Base-by-base conservation (phyloP, 805 yeast genomes). In the Cyberlindnera xishuangbannaensis region DNA sequence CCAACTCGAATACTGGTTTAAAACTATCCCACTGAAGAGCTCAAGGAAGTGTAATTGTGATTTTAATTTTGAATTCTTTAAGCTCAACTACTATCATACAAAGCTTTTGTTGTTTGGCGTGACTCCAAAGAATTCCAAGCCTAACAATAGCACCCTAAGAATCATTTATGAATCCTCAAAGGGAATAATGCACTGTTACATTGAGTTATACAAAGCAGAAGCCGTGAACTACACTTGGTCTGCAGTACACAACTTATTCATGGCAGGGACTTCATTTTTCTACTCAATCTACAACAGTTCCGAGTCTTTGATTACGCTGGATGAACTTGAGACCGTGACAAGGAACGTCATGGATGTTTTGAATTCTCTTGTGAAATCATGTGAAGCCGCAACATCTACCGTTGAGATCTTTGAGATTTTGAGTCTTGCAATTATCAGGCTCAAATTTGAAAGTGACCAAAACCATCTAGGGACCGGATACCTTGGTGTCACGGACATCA, bases 211-310 rank as follows among this genome's bases (percentile, higher is more conserved):
- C 44, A 55, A 62, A n/a, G 66, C 66, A 18, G 72, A 71, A 46
- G 64, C 73, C 29, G 69, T 86, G 39, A 85, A 85, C 55, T 87
- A 83, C 56, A 84, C 95, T 0, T 87, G 96, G 96, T 88, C 87
- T 2, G 92, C 94, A 0, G 88, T 85, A 3, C 95, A 86, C 55
- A 86, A 85, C 52, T 62, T 85, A 34, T 85, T 85, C 53, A 80
- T 83, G 82, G 88, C 95, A 0, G 94, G 95, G 1, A 81, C 90
- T 18, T 81, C 95, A 1, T 86, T 76, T 46, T 62, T 87, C 27
- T 86, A 83, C 52, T 72, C 87, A 1, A 65, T 85, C 11, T 86
- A 83, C 53, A 81, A 81, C 53, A 73, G 83, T 23, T 65, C 65
- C n/a, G 69, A 67, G 29, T 73, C 71, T 2, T 55, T 80, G 15